Percentiles rank a stretch among this genome's conserved stretches.
Conservation (phyloP, 495 filamentous ascomycete species). For the Beverwykella pulmonaria region DNA sequence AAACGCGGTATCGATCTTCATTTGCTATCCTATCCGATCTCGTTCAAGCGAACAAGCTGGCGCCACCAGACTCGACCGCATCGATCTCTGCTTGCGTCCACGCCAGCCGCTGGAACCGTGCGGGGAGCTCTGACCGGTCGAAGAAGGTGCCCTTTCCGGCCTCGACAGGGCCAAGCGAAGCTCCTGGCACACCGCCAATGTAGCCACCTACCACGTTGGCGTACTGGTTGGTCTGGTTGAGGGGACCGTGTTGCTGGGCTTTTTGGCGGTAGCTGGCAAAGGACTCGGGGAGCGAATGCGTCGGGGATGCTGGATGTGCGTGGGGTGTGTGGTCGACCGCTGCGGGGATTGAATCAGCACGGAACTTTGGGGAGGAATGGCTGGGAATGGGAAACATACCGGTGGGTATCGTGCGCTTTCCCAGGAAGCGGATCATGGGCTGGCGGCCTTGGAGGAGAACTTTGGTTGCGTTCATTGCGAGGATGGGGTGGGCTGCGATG, state of each 20-base stretch:
- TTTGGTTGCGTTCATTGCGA: constrained; percentile 46
- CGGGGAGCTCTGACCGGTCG: constrained; percentile 84
- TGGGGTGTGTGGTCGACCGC: constrained; percentile 76
- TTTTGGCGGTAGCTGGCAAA: constrained; percentile 91
- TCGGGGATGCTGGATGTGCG: constrained; percentile 67
- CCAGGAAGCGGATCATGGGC: constrained; percentile 83
- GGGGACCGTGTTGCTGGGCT: constrained; percentile 91
- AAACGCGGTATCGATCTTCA: neutral
- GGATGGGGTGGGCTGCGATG: constrained; percentile 9
- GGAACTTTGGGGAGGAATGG: neutral
- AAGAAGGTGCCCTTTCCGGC: constrained; percentile 77
- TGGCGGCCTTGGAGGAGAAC: constrained; percentile 41
- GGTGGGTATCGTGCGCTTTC: constrained; percentile 75
- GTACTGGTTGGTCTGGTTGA: constrained; percentile 58
- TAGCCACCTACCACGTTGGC: constrained; percentile 47
- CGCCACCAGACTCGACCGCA: constrained; percentile 89
- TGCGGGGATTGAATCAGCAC: constrained; percentile 27
- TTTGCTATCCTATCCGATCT: neutral
- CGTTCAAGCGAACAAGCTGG: constrained; percentile 61
- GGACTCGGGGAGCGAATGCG: constrained; percentile 62
- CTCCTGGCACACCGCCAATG: constrained; percentile 68
- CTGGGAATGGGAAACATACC: constrained; percentile 56
- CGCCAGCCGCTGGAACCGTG: constrained; percentile 73
- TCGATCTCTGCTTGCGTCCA: constrained; percentile 86
- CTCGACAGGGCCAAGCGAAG: constrained; percentile 68